Conservation (phyloP, 2,329 filamentous ascomycete genomes). For the Thermoascus crustaceus region DNA sequence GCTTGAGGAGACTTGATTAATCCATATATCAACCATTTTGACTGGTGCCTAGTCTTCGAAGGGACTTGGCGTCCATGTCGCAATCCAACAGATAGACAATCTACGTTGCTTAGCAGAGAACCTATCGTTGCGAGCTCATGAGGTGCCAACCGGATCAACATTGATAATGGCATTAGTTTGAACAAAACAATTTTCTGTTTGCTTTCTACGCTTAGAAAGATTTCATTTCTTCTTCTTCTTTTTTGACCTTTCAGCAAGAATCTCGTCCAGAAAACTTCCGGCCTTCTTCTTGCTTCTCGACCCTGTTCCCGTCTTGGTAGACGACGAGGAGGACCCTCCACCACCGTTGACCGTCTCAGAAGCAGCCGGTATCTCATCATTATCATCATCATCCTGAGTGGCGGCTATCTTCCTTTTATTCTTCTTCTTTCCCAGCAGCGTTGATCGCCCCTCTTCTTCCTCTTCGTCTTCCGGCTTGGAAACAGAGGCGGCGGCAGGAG, state of each 20-base stretch:
- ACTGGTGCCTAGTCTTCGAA: too few relatives aligned
- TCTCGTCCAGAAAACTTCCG: conserved; percentile 48
- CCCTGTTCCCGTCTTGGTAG: not conserved
- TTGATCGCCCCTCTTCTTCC: conserved; percentile 36
- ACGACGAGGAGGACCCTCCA: not conserved
- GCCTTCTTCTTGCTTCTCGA: conserved; percentile 16
- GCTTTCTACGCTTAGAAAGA: conserved; percentile 12
- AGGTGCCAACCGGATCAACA: not conserved
- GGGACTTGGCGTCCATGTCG: too few relatives aligned
- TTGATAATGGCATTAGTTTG: not conserved
- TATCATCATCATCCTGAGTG: conserved; percentile 7
- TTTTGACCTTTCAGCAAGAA: conserved; percentile 38
- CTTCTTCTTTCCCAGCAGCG: conserved; percentile 27
- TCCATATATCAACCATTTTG: too few relatives aligned
- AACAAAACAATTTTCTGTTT: conserved; percentile 5
- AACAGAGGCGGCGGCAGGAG: conserved; percentile 4
- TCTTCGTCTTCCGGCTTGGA: conserved; percentile 26
- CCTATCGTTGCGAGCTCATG: too few relatives aligned
- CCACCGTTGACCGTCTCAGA: too few relatives aligned
- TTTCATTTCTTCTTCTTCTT: conserved; percentile 42
- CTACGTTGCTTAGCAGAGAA: too few relatives aligned
- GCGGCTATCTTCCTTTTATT: conserved; percentile 15
- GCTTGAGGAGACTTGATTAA: too few relatives aligned
- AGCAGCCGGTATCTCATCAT: not conserved
- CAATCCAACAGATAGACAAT: too few relatives aligned